phyloP scores from a whole-genome alignment of 2,329 filamentous ascomycete genomes.

The Penicillium occitanis region DNA sequence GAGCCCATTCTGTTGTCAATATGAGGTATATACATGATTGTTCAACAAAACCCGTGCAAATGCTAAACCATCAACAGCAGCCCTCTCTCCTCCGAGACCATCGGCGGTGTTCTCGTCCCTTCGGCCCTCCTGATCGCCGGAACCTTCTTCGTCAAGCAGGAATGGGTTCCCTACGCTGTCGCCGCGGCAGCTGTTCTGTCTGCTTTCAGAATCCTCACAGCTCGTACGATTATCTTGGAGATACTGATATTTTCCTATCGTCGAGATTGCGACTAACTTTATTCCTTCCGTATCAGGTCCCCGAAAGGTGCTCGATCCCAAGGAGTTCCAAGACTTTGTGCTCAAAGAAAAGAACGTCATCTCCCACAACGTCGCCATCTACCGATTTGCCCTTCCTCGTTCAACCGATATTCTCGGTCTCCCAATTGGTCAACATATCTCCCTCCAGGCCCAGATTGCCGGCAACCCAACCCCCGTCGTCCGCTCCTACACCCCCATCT shows the following conservation, averaged over 20 bases:
- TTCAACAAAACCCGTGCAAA: neutral
- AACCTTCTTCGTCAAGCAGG: conserved; percentile 72
- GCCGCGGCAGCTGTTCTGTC: conserved; percentile 65
- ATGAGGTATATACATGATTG: conserved; percentile 21
- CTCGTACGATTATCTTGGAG: conserved; percentile 55
- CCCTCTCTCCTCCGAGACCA: conserved; percentile 52
- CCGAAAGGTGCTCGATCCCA: conserved; percentile 81
- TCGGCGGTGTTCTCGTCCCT: conserved; percentile 82
- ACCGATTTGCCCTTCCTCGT: conserved; percentile 84
- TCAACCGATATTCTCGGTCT: conserved; percentile 83
- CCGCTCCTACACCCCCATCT: conserved; percentile 89
- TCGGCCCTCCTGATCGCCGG: conserved; percentile 75
- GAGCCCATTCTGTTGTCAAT: conserved; percentile 15
- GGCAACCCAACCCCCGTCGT: conserved; percentile 79
- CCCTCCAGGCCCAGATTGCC: conserved; percentile 78
- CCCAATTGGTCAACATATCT: conserved; percentile 98
- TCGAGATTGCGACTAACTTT: conserved; percentile 22
- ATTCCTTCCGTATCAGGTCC: conserved; percentile 54
- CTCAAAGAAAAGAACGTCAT: conserved; percentile 93
- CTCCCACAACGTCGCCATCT: conserved; percentile 98
- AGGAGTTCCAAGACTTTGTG: conserved; percentile 85
- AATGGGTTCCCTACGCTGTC: conserved; percentile 72
- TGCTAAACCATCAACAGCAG: conserved; percentile 9
- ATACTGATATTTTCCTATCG: conserved; percentile 25
- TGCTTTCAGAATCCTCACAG: conserved; percentile 68